These are phyloP conservation scores for Pilaira anomala DNA, from an alignment of 192 early-diverging fungal genomes.

Conservation along the genomic window DNA sequence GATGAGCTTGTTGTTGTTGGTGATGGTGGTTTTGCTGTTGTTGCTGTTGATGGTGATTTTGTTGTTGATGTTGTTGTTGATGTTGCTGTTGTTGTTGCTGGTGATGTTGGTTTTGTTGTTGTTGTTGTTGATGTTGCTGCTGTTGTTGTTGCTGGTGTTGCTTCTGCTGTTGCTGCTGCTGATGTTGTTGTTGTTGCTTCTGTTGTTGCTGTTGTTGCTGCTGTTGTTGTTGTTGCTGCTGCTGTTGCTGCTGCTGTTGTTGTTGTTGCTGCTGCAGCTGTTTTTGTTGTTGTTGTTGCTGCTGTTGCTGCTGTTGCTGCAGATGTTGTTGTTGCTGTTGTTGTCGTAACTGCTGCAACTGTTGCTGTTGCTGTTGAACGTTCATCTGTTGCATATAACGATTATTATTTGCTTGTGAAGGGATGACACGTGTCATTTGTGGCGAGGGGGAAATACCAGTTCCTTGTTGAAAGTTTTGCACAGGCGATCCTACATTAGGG, in stretches of 20 bases:
- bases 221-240: conserved; percentile 14
- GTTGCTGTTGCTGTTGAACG: conserved; percentile 6
- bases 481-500: neutral
- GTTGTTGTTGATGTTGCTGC: conserved; percentile 21
- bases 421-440: conserved; percentile 14
- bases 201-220: neutral
- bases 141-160: conserved; percentile 19
- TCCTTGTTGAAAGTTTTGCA: conserved; percentile 7
- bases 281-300: conserved; percentile 31
- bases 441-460: conserved; percentile 5
- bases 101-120: too few species aligned
- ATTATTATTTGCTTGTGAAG: conserved; percentile 6
- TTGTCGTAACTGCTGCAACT: conserved; percentile 30
- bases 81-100: too few species aligned
- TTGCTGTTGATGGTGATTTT: conserved; percentile 19
- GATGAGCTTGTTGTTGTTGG: too few species aligned
- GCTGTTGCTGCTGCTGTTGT: conserved; percentile 29
- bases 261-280: conserved; percentile 30
- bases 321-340: conserved; percentile 15
- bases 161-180: conserved; percentile 6
- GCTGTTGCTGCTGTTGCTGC: neutral
- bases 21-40: too few species aligned
- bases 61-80: conserved; percentile 7
- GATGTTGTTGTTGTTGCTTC: too few species aligned
- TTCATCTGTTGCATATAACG: conserved; percentile 15